Conservation (phyloP, 345 rosid species). For the Iberis pinnata region DNA sequence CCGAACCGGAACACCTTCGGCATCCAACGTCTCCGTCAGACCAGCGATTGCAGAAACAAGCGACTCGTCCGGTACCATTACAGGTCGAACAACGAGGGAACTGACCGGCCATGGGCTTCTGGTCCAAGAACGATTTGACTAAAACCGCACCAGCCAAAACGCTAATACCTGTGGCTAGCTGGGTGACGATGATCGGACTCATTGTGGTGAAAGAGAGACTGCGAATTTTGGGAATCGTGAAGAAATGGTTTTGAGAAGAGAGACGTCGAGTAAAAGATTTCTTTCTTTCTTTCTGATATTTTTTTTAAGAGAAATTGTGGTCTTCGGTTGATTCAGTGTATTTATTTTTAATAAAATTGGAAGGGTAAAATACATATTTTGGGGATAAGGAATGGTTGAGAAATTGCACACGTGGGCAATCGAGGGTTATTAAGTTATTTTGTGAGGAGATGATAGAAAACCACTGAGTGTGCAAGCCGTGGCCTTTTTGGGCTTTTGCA, state of each 20-base stretch:
- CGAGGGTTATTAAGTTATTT: slow-evolving; percentile 3
- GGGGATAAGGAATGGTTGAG: slow-evolving; percentile 20
- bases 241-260: slow-evolving; percentile 25
- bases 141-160: slow-evolving; percentile 82
- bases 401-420: slow-evolving; percentile 24
- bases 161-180: slow-evolving; percentile 75
- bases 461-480: neutral
- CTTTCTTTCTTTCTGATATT: neutral
- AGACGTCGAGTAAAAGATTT: slow-evolving; percentile 20
- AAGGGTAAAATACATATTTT: too few relatives aligned
- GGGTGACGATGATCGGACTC: slow-evolving; percentile 72
- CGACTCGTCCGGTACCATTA: slow-evolving; percentile 80
- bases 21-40: slow-evolving; percentile 91
- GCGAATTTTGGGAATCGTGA: slow-evolving; percentile 23
- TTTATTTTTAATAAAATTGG: too few relatives aligned
- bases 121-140: slow-evolving; percentile 75
- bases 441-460: slow-evolving; percentile 28
- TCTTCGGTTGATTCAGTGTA: too few relatives aligned
- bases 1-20: slow-evolving; percentile 82
- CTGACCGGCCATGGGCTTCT: slow-evolving; percentile 83
- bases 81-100: slow-evolving; percentile 62
- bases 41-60: slow-evolving; percentile 78
- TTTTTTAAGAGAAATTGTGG: slow-evolving; percentile 9
- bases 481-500: neutral
- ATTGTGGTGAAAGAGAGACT: slow-evolving; percentile 25